phyloP scores from a whole-genome alignment of 768 basidiomycete species.

The Termitomyces sp. region DNA sequence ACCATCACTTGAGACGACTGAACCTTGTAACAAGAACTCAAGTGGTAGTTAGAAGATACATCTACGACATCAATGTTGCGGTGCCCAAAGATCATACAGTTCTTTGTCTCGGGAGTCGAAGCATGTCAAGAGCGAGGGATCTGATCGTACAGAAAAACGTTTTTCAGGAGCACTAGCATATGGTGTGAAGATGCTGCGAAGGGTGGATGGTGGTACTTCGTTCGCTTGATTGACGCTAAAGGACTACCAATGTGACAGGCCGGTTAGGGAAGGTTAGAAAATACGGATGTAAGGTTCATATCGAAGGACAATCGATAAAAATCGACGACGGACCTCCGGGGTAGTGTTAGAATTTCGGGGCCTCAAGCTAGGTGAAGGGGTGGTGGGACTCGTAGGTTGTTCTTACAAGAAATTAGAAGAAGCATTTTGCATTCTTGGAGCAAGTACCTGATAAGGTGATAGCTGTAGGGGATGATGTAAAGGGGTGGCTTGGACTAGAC shows the following conservation, averaged over 20 bases:
- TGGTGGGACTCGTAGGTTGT: conserved; percentile 12
- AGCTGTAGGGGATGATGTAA: conserved; percentile 15
- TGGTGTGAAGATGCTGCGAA: conserved; percentile 25
- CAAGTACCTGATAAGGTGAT: conserved; percentile 10
- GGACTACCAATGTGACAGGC: not conserved
- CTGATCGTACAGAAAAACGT: conserved; percentile 50
- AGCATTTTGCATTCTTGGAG: not conserved
- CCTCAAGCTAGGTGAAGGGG: conserved; percentile 12
- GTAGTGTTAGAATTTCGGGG: conserved; percentile 2
- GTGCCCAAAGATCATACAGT: conserved; percentile 74
- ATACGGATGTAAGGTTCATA: conserved; percentile 6
- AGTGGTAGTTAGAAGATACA: not conserved
- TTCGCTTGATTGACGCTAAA: conserved; percentile 12
- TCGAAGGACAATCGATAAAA: no score
- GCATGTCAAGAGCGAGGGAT: conserved; percentile 61
- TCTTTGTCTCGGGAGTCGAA: conserved; percentile 76
- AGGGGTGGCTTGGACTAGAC: conserved; percentile 8
- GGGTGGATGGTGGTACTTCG: conserved; percentile 23
- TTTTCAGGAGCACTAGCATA: conserved; percentile 19
- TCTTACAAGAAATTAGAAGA: conserved; percentile 1
- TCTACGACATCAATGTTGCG: conserved; percentile 26
- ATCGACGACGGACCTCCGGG: conserved; percentile 4
- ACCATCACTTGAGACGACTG: not conserved
- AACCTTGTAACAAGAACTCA: no score
- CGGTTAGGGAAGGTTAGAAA: not conserved